Percentiles rank a stretch among this genome's conserved stretches.
phyloP scores from a whole-genome alignment of 164 flowering plant species.

The Macadamia integrifolia region DNA sequence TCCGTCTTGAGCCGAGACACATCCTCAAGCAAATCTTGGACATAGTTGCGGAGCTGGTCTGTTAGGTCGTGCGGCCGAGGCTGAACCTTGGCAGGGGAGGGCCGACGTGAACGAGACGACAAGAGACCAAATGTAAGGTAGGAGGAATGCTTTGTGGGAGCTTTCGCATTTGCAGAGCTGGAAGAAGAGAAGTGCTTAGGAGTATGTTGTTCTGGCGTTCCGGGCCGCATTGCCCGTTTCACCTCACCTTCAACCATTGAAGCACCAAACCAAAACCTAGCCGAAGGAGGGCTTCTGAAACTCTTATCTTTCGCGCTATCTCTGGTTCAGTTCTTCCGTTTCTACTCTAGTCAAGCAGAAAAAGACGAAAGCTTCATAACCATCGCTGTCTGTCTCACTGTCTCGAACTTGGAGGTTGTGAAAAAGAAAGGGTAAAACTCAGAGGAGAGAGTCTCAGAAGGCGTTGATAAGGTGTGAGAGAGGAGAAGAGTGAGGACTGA shows the following conservation, averaged over 20 bases:
- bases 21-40: slow-evolving; percentile 67
- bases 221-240: slow-evolving; percentile 60
- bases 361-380: slow-evolving; percentile 7
- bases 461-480: slow-evolving; percentile 9
- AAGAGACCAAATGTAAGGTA: slow-evolving; percentile 85
- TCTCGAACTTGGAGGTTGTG: background rate
- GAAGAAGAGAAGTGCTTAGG: slow-evolving; percentile 24
- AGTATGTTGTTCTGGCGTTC: slow-evolving; percentile 27
- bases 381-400: slow-evolving; percentile 12
- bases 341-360: background rate
- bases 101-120: slow-evolving; percentile 51
- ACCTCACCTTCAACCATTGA: slow-evolving; percentile 85
- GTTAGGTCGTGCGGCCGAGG: slow-evolving; percentile 80
- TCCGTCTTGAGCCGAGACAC: slow-evolving; percentile 68
- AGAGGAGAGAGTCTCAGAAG: background rate
- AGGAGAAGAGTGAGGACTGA: background rate
- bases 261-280: background rate
- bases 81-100: slow-evolving; percentile 78
- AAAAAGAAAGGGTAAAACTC: background rate
- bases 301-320: background rate
- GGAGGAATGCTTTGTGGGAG: slow-evolving; percentile 29
- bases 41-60: slow-evolving; percentile 52
- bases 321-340: background rate
- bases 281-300: background rate
- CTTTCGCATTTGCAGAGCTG: slow-evolving; percentile 1